Percentiles rank a stretch among this genome's conserved stretches.
These are phyloP conservation scores for Fusarium neocosmosporiellum DNA, from an alignment of 2,329 filamentous ascomycete genomes.

Conservation along the genomic window DNA sequence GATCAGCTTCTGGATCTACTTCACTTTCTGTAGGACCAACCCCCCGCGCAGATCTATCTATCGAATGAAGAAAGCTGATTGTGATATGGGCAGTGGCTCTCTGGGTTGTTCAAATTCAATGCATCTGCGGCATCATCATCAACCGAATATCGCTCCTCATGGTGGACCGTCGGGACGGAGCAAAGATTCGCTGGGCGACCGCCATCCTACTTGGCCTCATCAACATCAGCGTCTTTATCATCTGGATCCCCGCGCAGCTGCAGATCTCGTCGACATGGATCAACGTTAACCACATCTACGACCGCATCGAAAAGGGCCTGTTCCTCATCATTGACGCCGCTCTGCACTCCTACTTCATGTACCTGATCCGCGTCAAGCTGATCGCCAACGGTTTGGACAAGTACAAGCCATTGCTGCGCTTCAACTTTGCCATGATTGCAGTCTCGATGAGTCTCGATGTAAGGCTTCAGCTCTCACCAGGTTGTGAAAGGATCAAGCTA, in stretches of 20 bases:
- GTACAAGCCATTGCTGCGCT: slow-evolving; percentile 57
- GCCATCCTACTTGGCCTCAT: slow-evolving; percentile 22
- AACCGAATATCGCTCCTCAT: slow-evolving; percentile 36
- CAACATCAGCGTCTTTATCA: slow-evolving; percentile 34
- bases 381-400: slow-evolving; percentile 57
- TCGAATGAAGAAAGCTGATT: slow-evolving; percentile 3
- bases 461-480: background rate
- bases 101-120: slow-evolving; percentile 39
- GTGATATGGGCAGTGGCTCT: slow-evolving; percentile 9
- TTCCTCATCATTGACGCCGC: slow-evolving; percentile 28
- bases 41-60: too few relatives aligned
- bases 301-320: slow-evolving; percentile 32
- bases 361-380: slow-evolving; percentile 58
- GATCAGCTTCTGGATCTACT: slow-evolving; percentile 38
- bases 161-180: slow-evolving; percentile 17
- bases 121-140: slow-evolving; percentile 39
- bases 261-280: slow-evolving; percentile 25
- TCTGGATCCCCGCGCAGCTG: slow-evolving; percentile 33
- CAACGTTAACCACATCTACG: slow-evolving; percentile 30
- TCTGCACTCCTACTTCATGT: slow-evolving; percentile 49
- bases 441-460: slow-evolving; percentile 42
- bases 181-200: slow-evolving; percentile 24
- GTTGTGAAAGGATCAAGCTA: background rate
- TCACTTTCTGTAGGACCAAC: slow-evolving; percentile 25
- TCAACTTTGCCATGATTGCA: slow-evolving; percentile 41